Evolutionary conservation across 2,329 filamentous ascomycete genomes (phyloP), one percentile per base, ranked within the genome.

Genomic region (Xylaria digitata): DNA sequence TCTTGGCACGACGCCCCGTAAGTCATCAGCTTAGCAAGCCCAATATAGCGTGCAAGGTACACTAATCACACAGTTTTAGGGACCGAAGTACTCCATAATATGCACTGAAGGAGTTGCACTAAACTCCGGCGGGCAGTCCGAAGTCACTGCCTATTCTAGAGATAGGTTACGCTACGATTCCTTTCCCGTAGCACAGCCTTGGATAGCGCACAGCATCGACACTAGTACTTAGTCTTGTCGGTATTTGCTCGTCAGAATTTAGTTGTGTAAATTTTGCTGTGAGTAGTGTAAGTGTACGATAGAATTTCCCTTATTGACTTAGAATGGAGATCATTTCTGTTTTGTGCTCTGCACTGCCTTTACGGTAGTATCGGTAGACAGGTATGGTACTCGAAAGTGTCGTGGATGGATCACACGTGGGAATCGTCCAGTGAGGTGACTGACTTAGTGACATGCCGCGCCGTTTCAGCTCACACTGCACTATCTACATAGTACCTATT

Each of bases 41-140:
- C 30, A 32, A 23, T 34, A 63, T 43, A 50, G 54, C 13, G 30
- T 40, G 23, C n/a, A 3, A 40, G 30, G 4, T 19, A n/a, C 57
- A 46, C 50, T 45, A 61, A 61, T 57, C 23, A 37, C 13, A 37
- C 49, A 65, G 9, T 23, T 58, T 19, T 30, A 55, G 50, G 49
- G 32, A 19, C 37, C 52, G 19, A 50, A 26, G 43, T 17, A 26
- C 52, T 23, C 32, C 42, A 21, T 13, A 13, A 30, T 8, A 37
- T 55, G 30, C 37, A 6, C 65, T 43, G 52, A 49, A 63, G 53
- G 54, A 66, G 54, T 6, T 21, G 30, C 55, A 34, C 65, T 67
- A 64, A 40, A 32, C 55, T 37, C 43, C 23, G 60, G 49, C 34
- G 32, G 54, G 60, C 42, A 58, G 58, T 21, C 32, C 37, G 11